These are phyloP conservation scores for Cystobasidiaceae sp. DNA, from an alignment of 1,284 basidiomycete species.

Conservation along the genomic window DNA sequence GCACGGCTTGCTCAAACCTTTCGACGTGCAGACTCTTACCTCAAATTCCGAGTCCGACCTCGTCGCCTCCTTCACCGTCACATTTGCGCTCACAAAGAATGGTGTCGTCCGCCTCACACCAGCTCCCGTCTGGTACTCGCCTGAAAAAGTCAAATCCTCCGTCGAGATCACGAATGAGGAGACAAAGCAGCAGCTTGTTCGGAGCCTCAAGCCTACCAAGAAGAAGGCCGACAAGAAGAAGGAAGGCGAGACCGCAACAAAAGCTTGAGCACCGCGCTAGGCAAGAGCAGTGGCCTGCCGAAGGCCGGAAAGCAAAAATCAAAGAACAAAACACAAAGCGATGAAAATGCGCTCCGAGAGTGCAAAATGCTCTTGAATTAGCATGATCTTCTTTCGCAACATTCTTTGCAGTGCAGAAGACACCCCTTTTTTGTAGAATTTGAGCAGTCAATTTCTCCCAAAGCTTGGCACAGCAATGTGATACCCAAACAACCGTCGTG, in stretches of 20 bases:
- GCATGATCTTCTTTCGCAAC: no score
- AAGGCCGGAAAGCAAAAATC: not conserved
- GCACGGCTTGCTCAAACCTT: conserved; percentile 82
- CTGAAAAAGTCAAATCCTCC: conserved; percentile 79
- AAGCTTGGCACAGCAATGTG: no score
- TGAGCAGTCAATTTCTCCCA: no score
- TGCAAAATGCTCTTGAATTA: no score
- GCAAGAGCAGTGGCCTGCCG: not conserved
- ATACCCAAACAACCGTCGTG: no score
- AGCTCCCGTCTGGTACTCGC: conserved; percentile 84
- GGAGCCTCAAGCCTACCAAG: conserved; percentile 79
- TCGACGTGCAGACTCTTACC: conserved; percentile 58
- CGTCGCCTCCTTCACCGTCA: conserved; percentile 16
- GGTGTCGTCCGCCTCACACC: conserved; percentile 42
- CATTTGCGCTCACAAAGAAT: conserved; percentile 43
- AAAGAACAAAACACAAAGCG: not conserved
- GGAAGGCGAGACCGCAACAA: conserved; percentile 54
- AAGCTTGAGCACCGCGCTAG: conserved; percentile 2
- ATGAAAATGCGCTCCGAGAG: not conserved
- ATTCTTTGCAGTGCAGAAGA: no score
- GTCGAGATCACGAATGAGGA: conserved; percentile 84
- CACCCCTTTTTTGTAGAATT: no score
- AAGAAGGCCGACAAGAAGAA: conserved; percentile 90
- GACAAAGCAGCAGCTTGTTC: conserved; percentile 68
- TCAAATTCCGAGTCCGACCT: not conserved